phyloP scores from a whole-genome alignment of 805 yeast genomes.

The Ascoidea tarda region DNA sequence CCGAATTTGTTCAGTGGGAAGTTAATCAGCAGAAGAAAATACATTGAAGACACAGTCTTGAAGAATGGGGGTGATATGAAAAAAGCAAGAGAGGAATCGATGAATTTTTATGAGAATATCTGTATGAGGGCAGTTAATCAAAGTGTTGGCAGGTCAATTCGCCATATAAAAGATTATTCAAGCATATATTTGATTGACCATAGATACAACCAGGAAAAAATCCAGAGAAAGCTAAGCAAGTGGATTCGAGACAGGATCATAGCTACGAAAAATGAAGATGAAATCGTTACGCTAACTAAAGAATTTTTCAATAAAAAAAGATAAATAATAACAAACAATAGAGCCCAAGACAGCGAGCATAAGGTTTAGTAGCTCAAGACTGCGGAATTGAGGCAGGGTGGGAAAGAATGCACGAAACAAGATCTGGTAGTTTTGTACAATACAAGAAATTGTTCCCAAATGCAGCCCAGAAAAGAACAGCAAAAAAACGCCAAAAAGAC shows the following conservation, averaged over 20 bases:
- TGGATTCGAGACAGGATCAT: constrained; percentile 50
- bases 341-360: no score
- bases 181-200: constrained; percentile 57
- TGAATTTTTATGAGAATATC: constrained; percentile 60
- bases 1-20: constrained; percentile 81
- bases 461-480: no score
- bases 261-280: constrained; percentile 4
- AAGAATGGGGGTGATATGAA: constrained; percentile 29
- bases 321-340: no score
- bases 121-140: constrained; percentile 91
- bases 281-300: no score
- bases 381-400: no score
- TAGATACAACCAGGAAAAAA: constrained; percentile 33
- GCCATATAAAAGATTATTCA: constrained; percentile 75
- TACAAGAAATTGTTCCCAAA: no score
- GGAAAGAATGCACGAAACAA: no score
- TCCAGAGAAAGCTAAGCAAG: constrained; percentile 47
- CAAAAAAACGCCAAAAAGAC: no score
- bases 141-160: constrained; percentile 81
- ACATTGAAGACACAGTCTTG: constrained; percentile 38
- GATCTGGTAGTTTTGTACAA: no score
- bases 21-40: constrained; percentile 53
- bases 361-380: no score
- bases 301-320: no score
- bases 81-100: constrained; percentile 33